Conservation (phyloP, 116 monocot genomes). For the Phalaenopsis hybrid region DNA sequence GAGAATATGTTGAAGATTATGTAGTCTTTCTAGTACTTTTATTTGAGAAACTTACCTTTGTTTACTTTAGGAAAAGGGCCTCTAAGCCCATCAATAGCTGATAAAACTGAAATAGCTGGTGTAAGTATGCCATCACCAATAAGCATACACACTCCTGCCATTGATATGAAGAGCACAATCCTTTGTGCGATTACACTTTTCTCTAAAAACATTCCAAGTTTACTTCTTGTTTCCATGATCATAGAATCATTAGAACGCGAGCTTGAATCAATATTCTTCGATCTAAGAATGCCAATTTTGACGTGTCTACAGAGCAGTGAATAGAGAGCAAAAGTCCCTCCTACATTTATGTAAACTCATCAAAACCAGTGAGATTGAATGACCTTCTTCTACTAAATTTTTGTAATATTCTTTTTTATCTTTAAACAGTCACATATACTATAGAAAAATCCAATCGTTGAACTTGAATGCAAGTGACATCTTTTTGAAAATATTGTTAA, state of each 20-base stretch:
- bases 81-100: slow-evolving; percentile 70
- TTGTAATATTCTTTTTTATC: not conserved
- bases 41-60: slow-evolving; percentile 27
- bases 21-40: not conserved
- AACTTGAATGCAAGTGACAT: too few relatives aligned
- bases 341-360: slow-evolving; percentile 17
- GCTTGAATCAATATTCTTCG: slow-evolving; percentile 9
- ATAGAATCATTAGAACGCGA: slow-evolving; percentile 5
- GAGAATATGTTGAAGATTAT: not conserved
- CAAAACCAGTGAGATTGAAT: not conserved
- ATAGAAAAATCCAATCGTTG: too few relatives aligned
- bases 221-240: slow-evolving; percentile 11
- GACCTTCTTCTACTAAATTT: not conserved
- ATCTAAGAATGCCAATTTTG: slow-evolving; percentile 52
- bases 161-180: slow-evolving; percentile 53
- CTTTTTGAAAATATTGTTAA: not conserved
- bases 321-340: slow-evolving; percentile 82
- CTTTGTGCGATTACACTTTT: slow-evolving; percentile 41
- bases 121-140: slow-evolving; percentile 73
- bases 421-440: not conserved
- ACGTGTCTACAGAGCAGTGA: slow-evolving; percentile 67
- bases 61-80: slow-evolving; percentile 52
- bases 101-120: slow-evolving; percentile 76
- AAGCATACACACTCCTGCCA: slow-evolving; percentile 69
- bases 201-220: slow-evolving; percentile 54